Base-by-base conservation (phyloP, 2,329 filamentous ascomycete species). In the Aureobasidium sp. region DNA sequence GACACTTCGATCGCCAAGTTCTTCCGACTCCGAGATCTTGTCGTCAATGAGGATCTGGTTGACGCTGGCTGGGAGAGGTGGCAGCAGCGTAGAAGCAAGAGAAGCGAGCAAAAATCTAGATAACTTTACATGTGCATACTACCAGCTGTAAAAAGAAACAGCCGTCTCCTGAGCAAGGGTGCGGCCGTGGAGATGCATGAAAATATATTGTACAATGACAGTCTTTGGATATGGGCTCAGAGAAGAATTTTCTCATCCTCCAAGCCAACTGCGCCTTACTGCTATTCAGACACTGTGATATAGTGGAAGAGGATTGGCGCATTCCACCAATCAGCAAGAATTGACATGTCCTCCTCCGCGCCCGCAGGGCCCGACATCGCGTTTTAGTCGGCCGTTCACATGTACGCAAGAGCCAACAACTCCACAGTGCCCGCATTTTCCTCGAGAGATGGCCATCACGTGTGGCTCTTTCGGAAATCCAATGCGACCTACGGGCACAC, bases 21-120 rank as follows among this genome's bases (percentile, higher is more conserved):
- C 66, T 77, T 94, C 52, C 82, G 93, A 63, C 78, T 96, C 52
- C 82, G 94, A 64, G 94, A 99, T 74, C 77, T 99, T 65, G 85
- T 95, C 14, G 81, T 95, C 7, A 87, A 88, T 72, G 93, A 97
- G 76, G 93, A 97, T 75, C 76, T 96, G 68, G 87, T 87, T 37
- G 91, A 96, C 77, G 88, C 91, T 45, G 94, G 94, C 2, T 99
- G 93, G 93, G 90, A 92, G 76, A 87, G 89, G 72, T 97, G 92
- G 91, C 87, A 93, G 74, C 78, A 80, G 53, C 73, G 76, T 61
- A 76, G 76, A 63, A 75, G 72, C 62, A 76, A 70, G 67, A 67
- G 63, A 37, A 63, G 55, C 27, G 51, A 64, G 25, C 59, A 64
- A 25, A 61, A 61, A 25, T 42, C 57, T 36, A 60, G 45, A 60